Evolutionary conservation across 352 stramenopile species (phyloP).

Genomic region (Poterioochromonas sp.): DNA sequence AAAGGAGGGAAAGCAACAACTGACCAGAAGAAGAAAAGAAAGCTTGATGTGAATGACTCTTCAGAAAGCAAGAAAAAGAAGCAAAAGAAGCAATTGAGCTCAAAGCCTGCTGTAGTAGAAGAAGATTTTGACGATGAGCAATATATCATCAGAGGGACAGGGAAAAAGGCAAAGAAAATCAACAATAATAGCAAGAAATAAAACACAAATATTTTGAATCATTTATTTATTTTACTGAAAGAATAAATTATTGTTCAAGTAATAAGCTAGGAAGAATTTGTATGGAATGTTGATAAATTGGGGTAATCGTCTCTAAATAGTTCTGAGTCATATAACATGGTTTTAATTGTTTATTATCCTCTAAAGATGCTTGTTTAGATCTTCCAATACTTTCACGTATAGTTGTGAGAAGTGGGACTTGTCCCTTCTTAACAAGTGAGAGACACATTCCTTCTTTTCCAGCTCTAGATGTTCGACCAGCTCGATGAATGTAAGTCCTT

Average conservation of each 20-base stretch:
- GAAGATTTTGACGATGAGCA: too few species aligned
- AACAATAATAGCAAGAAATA: too few species aligned
- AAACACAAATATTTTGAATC: too few species aligned
- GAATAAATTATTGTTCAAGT: too few species aligned
- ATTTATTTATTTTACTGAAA: too few species aligned
- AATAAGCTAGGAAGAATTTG: too few species aligned
- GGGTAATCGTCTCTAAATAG: too few species aligned
- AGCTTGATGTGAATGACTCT: neutral
- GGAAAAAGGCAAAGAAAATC: too few species aligned
- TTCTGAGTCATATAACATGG: too few species aligned
- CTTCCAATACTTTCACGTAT: neutral
- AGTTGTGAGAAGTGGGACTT: neutral
- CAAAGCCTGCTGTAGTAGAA: too few species aligned
- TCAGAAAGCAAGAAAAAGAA: neutral
- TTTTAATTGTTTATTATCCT: neutral
- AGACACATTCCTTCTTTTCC: constrained; percentile 38
- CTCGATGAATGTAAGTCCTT: constrained; percentile 86
- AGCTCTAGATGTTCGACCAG: constrained; percentile 72
- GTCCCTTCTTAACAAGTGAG: neutral
- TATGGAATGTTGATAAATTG: too few species aligned
- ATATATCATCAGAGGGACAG: too few species aligned
- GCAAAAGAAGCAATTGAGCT: neutral
- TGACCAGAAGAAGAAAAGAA: neutral
- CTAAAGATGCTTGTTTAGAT: neutral
- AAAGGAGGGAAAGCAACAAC: neutral